Evolutionary conservation across 2,329 filamentous ascomycete species (phyloP).

Genomic region (Epichloe typhina): DNA sequence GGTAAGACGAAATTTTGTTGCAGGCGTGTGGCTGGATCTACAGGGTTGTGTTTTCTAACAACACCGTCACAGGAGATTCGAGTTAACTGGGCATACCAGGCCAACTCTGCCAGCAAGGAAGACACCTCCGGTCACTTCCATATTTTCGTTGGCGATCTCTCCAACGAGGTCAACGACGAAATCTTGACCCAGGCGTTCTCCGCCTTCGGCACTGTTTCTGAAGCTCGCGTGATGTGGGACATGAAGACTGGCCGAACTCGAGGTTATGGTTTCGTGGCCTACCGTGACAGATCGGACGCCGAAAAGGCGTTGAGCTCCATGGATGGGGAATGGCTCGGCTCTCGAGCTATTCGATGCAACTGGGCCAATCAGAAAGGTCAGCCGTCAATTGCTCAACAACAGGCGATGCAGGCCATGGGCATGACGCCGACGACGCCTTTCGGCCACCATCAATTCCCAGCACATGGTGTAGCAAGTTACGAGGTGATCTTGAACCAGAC

Average conservation of each 20-base stretch:
- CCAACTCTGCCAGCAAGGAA: slow-evolving; percentile 86
- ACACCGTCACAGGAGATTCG: slow-evolving; percentile 65
- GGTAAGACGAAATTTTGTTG: slow-evolving; percentile 33
- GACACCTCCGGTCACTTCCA: slow-evolving; percentile 98
- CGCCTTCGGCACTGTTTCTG: slow-evolving; percentile 87
- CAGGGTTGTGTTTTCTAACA: slow-evolving; percentile 4
- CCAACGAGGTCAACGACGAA: slow-evolving; percentile 98
- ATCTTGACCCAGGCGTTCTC: slow-evolving; percentile 88
- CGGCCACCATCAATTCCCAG: slow-evolving; percentile 94
- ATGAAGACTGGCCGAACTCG: slow-evolving; percentile 99
- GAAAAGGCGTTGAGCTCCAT: slow-evolving; percentile 95
- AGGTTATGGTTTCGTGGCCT: slow-evolving; percentile 95
- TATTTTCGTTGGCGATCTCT: slow-evolving; percentile 95
- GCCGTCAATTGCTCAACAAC: slow-evolving; percentile 93
- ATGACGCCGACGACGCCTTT: slow-evolving; percentile 96
- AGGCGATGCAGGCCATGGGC: slow-evolving; percentile 93
- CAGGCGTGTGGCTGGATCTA: not conserved
- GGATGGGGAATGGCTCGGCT: slow-evolving; percentile 98
- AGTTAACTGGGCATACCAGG: slow-evolving; percentile 99
- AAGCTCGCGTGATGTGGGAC: slow-evolving; percentile 99
- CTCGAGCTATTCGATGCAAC: slow-evolving; percentile 95
- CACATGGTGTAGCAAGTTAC: slow-evolving; percentile 91
- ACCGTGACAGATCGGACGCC: slow-evolving; percentile 83
- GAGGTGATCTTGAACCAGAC: slow-evolving; percentile 95
- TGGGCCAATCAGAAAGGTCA: slow-evolving; percentile 99